These are phyloP conservation scores for Spinellus fusiger DNA, from an alignment of 192 early-diverging fungal genomes.

Conservation along the genomic window DNA sequence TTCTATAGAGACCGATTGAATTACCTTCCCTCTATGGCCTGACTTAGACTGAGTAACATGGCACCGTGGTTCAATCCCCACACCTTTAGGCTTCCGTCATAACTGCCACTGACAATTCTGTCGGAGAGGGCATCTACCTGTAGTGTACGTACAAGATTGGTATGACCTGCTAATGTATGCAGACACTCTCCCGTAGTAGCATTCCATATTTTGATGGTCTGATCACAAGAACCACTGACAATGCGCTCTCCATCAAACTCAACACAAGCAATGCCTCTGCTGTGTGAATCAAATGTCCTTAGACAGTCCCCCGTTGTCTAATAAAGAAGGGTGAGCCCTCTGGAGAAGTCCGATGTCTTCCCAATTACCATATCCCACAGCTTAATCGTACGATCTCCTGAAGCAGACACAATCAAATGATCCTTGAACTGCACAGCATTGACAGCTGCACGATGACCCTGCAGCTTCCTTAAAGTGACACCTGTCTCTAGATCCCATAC, in stretches of 20 bases:
- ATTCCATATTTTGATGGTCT: constrained; percentile 70
- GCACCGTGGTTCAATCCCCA: constrained; percentile 74
- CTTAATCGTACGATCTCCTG: constrained; percentile 79
- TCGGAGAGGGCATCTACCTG: constrained; percentile 83
- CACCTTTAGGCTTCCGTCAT: constrained; percentile 83
- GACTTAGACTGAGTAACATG: constrained; percentile 46
- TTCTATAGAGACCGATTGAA: too few species aligned
- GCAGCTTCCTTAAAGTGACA: constrained; percentile 43
- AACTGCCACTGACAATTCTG: constrained; percentile 74
- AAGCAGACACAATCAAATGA: constrained; percentile 58
- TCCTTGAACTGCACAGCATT: constrained; percentile 73
- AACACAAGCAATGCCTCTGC: constrained; percentile 78
- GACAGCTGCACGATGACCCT: constrained; percentile 71
- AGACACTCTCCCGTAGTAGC: constrained; percentile 59
- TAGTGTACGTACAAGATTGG: constrained; percentile 66
- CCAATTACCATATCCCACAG: constrained; percentile 57
- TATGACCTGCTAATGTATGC: constrained; percentile 74
- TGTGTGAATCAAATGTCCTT: constrained; percentile 71
- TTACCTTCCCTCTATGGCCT: constrained; percentile 53
- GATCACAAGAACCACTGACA: constrained; percentile 75
- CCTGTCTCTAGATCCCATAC: constrained; percentile 76
- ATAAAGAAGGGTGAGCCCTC: too few species aligned
- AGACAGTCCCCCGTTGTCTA: constrained; percentile 67
- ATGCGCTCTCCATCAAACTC: constrained; percentile 76
- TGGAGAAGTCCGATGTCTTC: neutral